A percentile compares a stretch with the other conserved stretches of the same genome.
Conservation (phyloP, 2,329 filamentous ascomycete genomes). For the Metarhizium rileyi region DNA sequence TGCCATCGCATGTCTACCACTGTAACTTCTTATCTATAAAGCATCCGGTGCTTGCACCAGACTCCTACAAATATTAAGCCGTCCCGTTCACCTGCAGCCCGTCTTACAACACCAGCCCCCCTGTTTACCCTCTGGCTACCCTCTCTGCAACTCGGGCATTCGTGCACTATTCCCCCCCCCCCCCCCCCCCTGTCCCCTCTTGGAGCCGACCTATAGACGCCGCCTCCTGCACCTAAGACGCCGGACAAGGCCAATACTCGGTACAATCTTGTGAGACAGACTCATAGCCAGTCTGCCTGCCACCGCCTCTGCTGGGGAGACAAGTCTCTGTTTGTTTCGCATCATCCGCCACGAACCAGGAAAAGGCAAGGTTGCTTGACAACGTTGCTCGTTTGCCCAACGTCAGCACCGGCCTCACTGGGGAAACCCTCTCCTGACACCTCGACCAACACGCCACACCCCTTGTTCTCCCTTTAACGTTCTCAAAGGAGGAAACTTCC, state of each 20-base stretch:
- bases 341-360: neutral
- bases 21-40: slow-evolving; percentile 4
- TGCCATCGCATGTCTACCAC: neutral
- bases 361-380: neutral
- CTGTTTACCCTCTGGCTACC: neutral
- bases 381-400: neutral
- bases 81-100: neutral
- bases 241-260: neutral
- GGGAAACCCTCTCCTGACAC: too few species aligned
- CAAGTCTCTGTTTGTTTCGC: neutral
- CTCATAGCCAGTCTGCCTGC: neutral
- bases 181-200: neutral
- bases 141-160: neutral
- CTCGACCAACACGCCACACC: neutral
- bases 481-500: neutral
- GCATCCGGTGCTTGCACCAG: slow-evolving; percentile 2
- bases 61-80: neutral
- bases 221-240: neutral
- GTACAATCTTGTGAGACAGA: neutral
- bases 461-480: neutral
- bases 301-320: neutral
- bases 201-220: neutral
- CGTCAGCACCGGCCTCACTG: too few species aligned
- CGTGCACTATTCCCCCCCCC: neutral
- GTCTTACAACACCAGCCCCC: neutral